Conservation (phyloP, 1,139 yeast species). For the Pichia inconspicua region DNA sequence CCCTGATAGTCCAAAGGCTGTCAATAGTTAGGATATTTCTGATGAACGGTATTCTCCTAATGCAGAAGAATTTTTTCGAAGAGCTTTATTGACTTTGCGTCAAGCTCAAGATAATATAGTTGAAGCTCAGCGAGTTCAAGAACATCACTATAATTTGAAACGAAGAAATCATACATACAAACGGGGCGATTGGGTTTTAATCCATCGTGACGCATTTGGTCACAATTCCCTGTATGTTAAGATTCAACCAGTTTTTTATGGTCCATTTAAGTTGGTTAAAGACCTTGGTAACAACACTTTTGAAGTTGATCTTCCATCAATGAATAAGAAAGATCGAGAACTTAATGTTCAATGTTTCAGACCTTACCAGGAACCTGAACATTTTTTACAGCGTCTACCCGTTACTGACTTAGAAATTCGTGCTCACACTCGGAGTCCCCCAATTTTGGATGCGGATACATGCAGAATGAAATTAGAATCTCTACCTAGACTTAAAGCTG, state of each 20-base stretch:
- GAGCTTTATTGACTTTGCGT: neutral
- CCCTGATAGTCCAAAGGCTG: neutral
- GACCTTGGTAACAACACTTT: neutral
- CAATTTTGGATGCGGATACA: too few relatives aligned
- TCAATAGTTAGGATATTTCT: neutral
- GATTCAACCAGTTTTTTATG: neutral
- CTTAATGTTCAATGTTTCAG: neutral
- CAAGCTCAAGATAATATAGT: neutral
- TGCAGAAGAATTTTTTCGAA: neutral
- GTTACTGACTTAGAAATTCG: neutral
- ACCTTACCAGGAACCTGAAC: neutral
- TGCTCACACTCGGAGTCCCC: too few relatives aligned
- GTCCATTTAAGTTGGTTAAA: neutral
- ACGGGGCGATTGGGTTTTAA: neutral
- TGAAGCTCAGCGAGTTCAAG: neutral
- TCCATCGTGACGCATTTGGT: neutral
- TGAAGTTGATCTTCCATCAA: neutral
- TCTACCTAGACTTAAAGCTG: too few relatives aligned
- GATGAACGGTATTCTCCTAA: neutral
- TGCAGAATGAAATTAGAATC: too few relatives aligned
- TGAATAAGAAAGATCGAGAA: neutral
- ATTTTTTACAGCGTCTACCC: neutral
- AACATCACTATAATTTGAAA: neutral
- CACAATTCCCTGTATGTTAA: neutral
- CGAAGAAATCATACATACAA: neutral